Evolutionary conservation across 2,329 filamentous ascomycete species (phyloP).

Genomic region (Plenodomus lindquistii): DNA sequence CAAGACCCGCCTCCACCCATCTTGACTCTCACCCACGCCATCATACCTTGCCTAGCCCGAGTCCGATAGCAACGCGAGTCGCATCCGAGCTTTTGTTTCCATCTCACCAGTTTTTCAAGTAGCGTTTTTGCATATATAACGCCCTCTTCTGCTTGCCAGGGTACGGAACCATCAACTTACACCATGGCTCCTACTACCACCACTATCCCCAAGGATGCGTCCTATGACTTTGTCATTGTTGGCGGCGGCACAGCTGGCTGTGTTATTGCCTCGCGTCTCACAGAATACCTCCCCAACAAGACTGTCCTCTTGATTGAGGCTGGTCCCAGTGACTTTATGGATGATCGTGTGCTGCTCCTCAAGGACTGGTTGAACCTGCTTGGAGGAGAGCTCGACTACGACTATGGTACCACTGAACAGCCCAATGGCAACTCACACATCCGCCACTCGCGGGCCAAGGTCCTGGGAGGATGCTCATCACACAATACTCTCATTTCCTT

Average conservation of each 20-base stretch:
- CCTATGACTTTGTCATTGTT: slow-evolving; percentile 82
- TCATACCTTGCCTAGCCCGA: not conserved
- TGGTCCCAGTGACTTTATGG: slow-evolving; percentile 85
- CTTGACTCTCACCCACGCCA: slow-evolving; percentile 14
- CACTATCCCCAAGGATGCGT: slow-evolving; percentile 64
- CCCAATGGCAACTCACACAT: slow-evolving; percentile 91
- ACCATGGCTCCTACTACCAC: slow-evolving; percentile 56
- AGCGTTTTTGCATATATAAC: slow-evolving; percentile 1
- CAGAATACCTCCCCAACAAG: slow-evolving; percentile 82
- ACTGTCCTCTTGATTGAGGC: slow-evolving; percentile 83
- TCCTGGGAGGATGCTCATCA: slow-evolving; percentile 87
- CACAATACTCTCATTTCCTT: slow-evolving; percentile 95
- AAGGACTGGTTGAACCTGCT: slow-evolving; percentile 86
- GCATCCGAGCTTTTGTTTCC: slow-evolving; percentile 1
- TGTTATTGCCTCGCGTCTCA: slow-evolving; percentile 77
- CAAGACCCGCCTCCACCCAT: slow-evolving; percentile 13
- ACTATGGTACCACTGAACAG: slow-evolving; percentile 87
- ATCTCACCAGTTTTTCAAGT: slow-evolving; percentile 9
- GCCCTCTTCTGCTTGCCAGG: not conserved
- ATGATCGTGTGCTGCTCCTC: slow-evolving; percentile 82
- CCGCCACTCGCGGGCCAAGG: slow-evolving; percentile 88
- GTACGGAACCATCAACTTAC: not conserved
- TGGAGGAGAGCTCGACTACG: slow-evolving; percentile 85
- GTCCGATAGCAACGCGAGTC: slow-evolving; percentile 3
- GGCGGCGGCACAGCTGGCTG: slow-evolving; percentile 86